Conservation (phyloP, 805 yeast species). For the Wickerhamomyces queroliae region DNA sequence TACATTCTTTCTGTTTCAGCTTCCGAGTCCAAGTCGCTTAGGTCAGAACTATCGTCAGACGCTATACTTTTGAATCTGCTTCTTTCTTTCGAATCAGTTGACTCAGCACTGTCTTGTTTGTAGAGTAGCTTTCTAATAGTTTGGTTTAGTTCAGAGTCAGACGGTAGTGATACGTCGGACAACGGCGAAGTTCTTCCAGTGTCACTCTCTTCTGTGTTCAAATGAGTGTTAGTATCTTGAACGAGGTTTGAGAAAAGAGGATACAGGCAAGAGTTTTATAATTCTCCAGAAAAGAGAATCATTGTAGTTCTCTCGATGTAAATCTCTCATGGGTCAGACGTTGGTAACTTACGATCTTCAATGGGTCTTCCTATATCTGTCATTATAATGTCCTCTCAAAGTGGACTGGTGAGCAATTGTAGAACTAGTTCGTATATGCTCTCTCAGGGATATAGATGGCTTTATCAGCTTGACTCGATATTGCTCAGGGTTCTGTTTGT, state of each 20-base stretch:
- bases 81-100: background rate
- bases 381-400: background rate
- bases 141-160: no score
- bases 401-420: background rate
- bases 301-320: no score
- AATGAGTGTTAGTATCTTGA: conserved; percentile 1
- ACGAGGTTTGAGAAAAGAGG: no score
- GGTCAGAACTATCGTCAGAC: conserved; percentile 32
- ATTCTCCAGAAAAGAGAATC: no score
- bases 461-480: background rate
- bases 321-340: no score
- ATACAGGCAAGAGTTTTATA: no score
- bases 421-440: background rate
- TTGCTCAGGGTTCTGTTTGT: background rate
- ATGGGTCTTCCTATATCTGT: background rate
- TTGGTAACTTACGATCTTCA: conserved; percentile 1
- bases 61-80: conserved; percentile 19
- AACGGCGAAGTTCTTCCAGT: conserved; percentile 22
- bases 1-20: conserved; percentile 92
- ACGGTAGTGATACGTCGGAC: conserved; percentile 20
- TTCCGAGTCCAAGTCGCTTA: conserved; percentile 67
- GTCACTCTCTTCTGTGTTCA: conserved; percentile 10
- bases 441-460: background rate
- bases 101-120: background rate
- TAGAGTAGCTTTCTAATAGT: no score